These are phyloP conservation scores for Nakataea oryzae DNA, from an alignment of 2,329 filamentous ascomycete genomes.

Conservation along the genomic window DNA sequence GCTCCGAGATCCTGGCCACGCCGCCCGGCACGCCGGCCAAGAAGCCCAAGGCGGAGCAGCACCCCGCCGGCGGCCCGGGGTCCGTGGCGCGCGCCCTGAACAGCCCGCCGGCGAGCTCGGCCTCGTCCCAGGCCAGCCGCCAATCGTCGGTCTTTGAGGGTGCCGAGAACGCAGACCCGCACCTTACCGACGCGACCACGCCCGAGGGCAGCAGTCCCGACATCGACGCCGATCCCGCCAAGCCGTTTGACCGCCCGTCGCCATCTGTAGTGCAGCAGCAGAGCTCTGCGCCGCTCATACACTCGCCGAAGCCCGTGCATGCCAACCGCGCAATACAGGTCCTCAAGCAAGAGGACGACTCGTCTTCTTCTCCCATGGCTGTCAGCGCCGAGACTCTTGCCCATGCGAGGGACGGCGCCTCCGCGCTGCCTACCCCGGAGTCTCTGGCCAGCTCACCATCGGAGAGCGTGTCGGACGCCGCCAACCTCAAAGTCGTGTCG, in stretches of 20 bases:
- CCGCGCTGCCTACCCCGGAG: not conserved
- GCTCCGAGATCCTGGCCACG: slow-evolving; percentile 33
- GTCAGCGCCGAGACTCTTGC: not conserved
- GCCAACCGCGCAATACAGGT: slow-evolving; percentile 15
- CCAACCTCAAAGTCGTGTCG: not conserved
- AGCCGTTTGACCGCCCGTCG: not conserved
- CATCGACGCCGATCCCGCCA: not conserved
- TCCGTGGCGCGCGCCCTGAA: not conserved
- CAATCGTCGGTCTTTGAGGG: slow-evolving; percentile 21
- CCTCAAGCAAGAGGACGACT: slow-evolving; percentile 21
- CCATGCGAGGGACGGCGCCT: not conserved
- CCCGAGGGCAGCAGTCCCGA: slow-evolving; percentile 22
- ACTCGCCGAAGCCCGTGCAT: slow-evolving; percentile 22
- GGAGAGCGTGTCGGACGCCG: not conserved
- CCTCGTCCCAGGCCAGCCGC: not conserved
- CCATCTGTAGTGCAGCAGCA: slow-evolving; percentile 21
- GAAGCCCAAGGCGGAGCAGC: slow-evolving; percentile 28
- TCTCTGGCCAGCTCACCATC: not conserved
- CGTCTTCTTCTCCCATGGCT: not conserved
- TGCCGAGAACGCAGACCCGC: slow-evolving; percentile 12
- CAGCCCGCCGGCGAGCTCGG: slow-evolving; percentile 1
- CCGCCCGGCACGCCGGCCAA: slow-evolving; percentile 47
- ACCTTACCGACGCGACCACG: slow-evolving; percentile 35
- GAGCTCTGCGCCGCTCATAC: slow-evolving; percentile 24
- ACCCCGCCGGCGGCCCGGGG: not conserved